A percentile compares a stretch with the other conserved stretches of the same genome.
Evolutionary conservation across 2,329 filamentous ascomycete species (phyloP).

Genomic region (Colletotrichum acutatum): DNA sequence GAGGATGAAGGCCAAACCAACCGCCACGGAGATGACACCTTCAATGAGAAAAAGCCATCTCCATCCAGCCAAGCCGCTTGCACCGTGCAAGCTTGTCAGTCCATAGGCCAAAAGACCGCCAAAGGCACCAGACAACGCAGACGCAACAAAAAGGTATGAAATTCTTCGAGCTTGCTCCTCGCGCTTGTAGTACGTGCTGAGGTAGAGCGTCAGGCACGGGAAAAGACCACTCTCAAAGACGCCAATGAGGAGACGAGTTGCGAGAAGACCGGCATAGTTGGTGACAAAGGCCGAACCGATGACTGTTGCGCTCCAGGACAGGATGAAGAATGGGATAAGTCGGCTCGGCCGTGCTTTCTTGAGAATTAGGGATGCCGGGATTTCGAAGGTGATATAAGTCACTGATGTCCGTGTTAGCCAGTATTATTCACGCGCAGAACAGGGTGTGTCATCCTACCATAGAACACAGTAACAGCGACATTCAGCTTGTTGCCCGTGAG

Average conservation of each 20-base stretch:
- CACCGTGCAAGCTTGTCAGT: slow-evolving; percentile 44
- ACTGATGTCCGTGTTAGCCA: slow-evolving; percentile 67
- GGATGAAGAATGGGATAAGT: slow-evolving; percentile 41
- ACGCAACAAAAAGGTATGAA: slow-evolving; percentile 60
- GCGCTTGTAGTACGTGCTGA: slow-evolving; percentile 51
- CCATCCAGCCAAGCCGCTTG: slow-evolving; percentile 58
- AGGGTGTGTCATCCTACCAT: slow-evolving; percentile 55
- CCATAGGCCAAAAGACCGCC: slow-evolving; percentile 59
- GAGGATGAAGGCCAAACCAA: slow-evolving; percentile 54
- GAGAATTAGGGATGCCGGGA: slow-evolving; percentile 44
- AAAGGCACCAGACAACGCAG: slow-evolving; percentile 51
- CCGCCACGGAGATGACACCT: slow-evolving; percentile 55
- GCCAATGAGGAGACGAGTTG: slow-evolving; percentile 58
- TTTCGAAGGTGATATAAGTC: slow-evolving; percentile 59
- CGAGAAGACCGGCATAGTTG: slow-evolving; percentile 54
- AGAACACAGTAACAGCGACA: slow-evolving; percentile 55
- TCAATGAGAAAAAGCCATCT: slow-evolving; percentile 64
- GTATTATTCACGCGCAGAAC: slow-evolving; percentile 52
- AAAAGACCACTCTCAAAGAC: slow-evolving; percentile 61
- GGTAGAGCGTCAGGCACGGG: slow-evolving; percentile 54
- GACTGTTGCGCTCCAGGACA: slow-evolving; percentile 60
- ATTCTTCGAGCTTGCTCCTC: slow-evolving; percentile 43
- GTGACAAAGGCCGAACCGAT: slow-evolving; percentile 58
- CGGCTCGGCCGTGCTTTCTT: slow-evolving; percentile 46
- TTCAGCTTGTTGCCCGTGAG: slow-evolving; percentile 51